Evolutionary conservation across 495 filamentous ascomycete species (phyloP), one percentile per base, ranked within the genome.

Genomic region (Podospora conica): DNA sequence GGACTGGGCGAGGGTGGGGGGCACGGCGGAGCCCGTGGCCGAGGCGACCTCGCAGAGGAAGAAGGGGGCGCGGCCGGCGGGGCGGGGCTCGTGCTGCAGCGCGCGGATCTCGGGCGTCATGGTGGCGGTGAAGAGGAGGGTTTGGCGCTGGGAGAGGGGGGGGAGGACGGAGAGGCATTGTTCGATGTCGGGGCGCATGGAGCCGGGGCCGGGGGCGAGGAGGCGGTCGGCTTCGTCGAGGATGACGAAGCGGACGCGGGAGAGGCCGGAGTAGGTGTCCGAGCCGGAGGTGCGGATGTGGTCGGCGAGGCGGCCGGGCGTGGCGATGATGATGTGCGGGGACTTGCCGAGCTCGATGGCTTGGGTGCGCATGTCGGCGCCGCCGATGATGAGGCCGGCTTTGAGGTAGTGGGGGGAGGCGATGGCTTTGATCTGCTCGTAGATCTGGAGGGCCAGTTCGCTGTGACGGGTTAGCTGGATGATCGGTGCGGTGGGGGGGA

Each of bases 201-300:
- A 92, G 11, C 92, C 93, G 23, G 64, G 61, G 31, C 86, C 87
- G 25, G 86, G 83, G 25, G 90, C 86, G 20, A 99, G 83, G 22
- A 99, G 83, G 53, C 96, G 87, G 78, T 99, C 95, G 24, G 95
- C 95, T 82, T 99, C 95, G 77, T 99, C 95, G 53, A 99, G 87
- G 0, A 99, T 91, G 6, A 97, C 90, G 78, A 93, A 90, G 28
- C 86, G 87, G 10, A 89, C 88, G 23, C 92, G 85, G 3, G 87
- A 81, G 9, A 99, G 79, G 3, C 92, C 92, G 61, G 85, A 83
- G 57, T 96, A 83, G 0, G 95, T 98, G 73, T 99, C 95, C 68
- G 91, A 84, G 53, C 95, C 95, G 2, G 93, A 97, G 0, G 87
- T 91, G 11, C 83, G 84, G 71, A 99, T 94, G 75, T 98, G 96